These are phyloP conservation scores for Penicillium sumatraense DNA, from an alignment of 2,329 filamentous ascomycete genomes.

Conservation along the genomic window DNA sequence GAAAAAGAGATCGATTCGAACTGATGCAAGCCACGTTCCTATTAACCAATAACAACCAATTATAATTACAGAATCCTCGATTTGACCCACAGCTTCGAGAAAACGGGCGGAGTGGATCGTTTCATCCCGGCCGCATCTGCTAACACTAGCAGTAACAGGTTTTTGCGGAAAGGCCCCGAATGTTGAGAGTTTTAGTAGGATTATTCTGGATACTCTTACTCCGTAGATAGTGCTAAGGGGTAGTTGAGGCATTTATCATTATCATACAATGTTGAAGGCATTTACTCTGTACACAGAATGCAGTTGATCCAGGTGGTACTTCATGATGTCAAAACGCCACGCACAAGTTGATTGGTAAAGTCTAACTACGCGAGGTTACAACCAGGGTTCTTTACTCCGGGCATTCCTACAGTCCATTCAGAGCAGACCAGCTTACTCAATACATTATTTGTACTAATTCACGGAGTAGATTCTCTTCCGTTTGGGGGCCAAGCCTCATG, in stretches of 20 bases:
- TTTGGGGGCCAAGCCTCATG: not conserved
- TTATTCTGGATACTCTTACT: no score
- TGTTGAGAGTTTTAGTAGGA: constrained; percentile 37
- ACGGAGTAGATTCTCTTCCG: no score
- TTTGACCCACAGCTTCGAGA: not conserved
- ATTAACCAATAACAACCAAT: not conserved
- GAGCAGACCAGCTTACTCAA: no score
- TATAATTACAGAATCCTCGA: no score
- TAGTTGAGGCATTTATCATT: not conserved
- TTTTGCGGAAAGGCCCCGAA: constrained; percentile 46
- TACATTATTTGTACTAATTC: no score
- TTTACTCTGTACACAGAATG: no score
- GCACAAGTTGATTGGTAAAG: not conserved
- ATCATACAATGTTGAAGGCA: no score
- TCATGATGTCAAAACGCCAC: constrained; percentile 3
- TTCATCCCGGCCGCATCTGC: not conserved
- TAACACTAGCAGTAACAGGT: not conserved
- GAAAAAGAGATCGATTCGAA: not conserved
- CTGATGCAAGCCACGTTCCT: not conserved
- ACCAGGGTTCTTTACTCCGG: not conserved
- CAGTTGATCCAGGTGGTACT: no score
- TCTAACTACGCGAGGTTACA: constrained; percentile 4
- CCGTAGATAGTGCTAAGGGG: no score
- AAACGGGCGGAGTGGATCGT: not conserved
- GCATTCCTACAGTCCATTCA: no score